These are phyloP conservation scores for Meyerozyma sp. DNA, from an alignment of 1,139 yeast genomes.

Conservation along the genomic window DNA sequence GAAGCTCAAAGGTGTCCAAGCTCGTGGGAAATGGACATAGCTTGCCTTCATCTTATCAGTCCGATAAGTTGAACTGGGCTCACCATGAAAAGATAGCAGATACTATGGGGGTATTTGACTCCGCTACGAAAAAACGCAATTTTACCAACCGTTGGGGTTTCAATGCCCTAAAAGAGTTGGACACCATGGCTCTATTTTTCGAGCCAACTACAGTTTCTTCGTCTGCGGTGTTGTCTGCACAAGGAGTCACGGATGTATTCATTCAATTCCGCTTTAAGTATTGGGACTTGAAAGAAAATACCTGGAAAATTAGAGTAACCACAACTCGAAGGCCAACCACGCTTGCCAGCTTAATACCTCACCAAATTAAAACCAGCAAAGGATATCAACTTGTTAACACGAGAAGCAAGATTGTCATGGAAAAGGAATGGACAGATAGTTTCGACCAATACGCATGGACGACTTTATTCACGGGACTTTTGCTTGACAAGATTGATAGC, in stretches of 20 bases:
- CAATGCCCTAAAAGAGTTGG: slow-evolving; percentile 15
- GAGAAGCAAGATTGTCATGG: slow-evolving; percentile 20
- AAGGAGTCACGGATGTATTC: slow-evolving; percentile 17
- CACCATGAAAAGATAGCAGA: slow-evolving; percentile 33
- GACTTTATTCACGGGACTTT: slow-evolving; percentile 24
- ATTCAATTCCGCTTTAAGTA: slow-evolving; percentile 29
- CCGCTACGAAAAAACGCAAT: slow-evolving; percentile 21
- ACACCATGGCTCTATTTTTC: slow-evolving; percentile 26
- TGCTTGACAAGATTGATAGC: slow-evolving; percentile 31
- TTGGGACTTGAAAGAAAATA: slow-evolving; percentile 16
- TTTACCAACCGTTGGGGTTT: slow-evolving; percentile 36
- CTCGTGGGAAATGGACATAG: slow-evolving; percentile 25
- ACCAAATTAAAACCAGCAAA: slow-evolving; percentile 14
- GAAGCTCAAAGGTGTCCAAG: slow-evolving; percentile 24
- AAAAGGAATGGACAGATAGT: slow-evolving; percentile 19
- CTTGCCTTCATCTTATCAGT: slow-evolving; percentile 29
- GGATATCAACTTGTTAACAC: slow-evolving; percentile 11
- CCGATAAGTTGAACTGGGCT: slow-evolving; percentile 15
- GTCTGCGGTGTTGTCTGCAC: slow-evolving; percentile 12
- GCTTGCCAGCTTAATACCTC: slow-evolving; percentile 12
- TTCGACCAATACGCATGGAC: slow-evolving; percentile 31
- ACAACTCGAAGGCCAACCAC: slow-evolving; percentile 30
- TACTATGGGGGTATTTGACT: slow-evolving; percentile 26
- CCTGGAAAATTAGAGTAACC: slow-evolving; percentile 25
- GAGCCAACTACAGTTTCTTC: slow-evolving; percentile 28